phyloP scores from a whole-genome alignment of 306 rosid genomes.

The Elaeagnus macrophylla region DNA sequence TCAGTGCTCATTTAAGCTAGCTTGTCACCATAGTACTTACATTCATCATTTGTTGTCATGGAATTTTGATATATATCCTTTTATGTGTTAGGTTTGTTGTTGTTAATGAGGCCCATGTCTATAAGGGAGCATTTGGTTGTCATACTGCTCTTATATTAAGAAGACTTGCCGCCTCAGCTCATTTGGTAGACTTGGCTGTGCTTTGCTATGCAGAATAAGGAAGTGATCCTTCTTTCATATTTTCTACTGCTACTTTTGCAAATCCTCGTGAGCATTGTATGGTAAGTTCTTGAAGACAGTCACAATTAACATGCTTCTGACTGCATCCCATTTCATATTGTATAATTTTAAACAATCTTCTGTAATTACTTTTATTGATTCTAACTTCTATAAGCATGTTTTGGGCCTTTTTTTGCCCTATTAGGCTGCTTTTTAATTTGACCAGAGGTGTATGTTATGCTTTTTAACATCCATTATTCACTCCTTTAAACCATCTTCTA shows the following conservation, averaged over 20 bases:
- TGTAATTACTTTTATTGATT: too few relatives aligned
- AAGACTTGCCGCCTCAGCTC: slow-evolving; percentile 78
- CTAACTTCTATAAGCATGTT: too few relatives aligned
- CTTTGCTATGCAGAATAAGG: slow-evolving; percentile 70
- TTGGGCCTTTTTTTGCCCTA: too few relatives aligned
- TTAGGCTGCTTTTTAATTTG: too few relatives aligned
- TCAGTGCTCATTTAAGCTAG: slow-evolving; percentile 5
- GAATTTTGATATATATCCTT: slow-evolving; percentile 15
- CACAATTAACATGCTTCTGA: background rate
- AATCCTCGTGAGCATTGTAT: slow-evolving; percentile 81
- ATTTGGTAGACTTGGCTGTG: slow-evolving; percentile 36
- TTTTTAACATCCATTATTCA: too few relatives aligned
- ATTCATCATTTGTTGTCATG: background rate
- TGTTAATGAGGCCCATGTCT: slow-evolving; percentile 82
- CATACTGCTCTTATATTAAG: slow-evolving; percentile 79
- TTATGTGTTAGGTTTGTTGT: slow-evolving; percentile 62
- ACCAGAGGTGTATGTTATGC: too few relatives aligned
- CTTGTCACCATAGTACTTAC: background rate
- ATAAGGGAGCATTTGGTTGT: slow-evolving; percentile 96
- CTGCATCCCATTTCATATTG: too few relatives aligned
- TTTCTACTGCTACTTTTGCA: slow-evolving; percentile 90
- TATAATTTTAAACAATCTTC: too few relatives aligned
- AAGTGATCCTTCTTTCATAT: slow-evolving; percentile 78
- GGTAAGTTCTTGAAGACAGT: slow-evolving; percentile 40
- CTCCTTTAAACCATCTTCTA: too few relatives aligned